phyloP scores from a whole-genome alignment of 768 basidiomycete genomes.

The Pleurotus platypus region DNA sequence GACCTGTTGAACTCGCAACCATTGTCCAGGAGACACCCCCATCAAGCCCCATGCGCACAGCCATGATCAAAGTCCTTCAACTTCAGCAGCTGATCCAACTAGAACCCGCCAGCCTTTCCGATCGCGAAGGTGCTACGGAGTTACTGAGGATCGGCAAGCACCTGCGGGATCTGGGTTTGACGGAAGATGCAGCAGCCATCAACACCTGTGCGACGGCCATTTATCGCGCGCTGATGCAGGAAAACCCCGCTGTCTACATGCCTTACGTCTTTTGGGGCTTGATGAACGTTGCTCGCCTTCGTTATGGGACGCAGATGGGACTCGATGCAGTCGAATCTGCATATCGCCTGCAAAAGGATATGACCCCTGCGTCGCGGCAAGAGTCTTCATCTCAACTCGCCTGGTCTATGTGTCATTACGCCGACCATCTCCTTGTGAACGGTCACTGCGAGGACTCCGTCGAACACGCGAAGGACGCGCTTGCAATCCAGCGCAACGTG shows the following conservation, averaged over 20 bases:
- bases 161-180: neutral
- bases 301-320: neutral
- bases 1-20: neutral
- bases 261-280: constrained; percentile 3
- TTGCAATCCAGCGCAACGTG: neutral
- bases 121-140: neutral
- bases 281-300: neutral
- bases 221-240: neutral
- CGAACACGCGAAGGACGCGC: neutral
- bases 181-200: neutral
- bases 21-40: neutral
- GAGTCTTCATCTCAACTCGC: neutral
- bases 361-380: neutral
- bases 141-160: neutral
- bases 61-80: constrained; percentile 1
- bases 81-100: neutral
- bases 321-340: neutral
- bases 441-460: neutral
- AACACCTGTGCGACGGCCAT: neutral
- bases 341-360: neutral
- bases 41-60: neutral
- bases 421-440: neutral
- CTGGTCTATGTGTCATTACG: neutral
- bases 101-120: neutral
- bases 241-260: neutral